These are phyloP conservation scores for Fonsecaea erecta DNA, from an alignment of 2,329 filamentous ascomycete genomes.

Conservation along the genomic window DNA sequence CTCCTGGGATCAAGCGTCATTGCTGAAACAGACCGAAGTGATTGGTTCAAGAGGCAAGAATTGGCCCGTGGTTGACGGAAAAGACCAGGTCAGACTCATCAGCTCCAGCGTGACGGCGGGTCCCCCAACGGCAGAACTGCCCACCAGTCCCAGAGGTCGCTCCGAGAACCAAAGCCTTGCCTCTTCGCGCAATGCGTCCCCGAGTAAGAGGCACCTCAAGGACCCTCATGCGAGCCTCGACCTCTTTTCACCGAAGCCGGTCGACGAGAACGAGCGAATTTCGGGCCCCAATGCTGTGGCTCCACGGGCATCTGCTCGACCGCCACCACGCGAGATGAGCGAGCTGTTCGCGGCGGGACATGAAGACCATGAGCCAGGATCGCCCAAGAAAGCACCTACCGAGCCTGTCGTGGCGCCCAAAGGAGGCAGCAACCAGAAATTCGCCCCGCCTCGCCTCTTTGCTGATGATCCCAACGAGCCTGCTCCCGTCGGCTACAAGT, in stretches of 20 bases:
- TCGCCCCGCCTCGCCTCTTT: conserved; percentile 60
- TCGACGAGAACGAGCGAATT: conserved; percentile 26
- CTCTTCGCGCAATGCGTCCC: conserved; percentile 39
- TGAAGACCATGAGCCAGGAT: conserved; percentile 42
- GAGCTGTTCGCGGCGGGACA: conserved; percentile 69
- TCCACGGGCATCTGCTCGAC: conserved; percentile 73
- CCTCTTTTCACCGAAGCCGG: conserved; percentile 29
- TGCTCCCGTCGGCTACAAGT: conserved; percentile 58
- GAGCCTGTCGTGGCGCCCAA: conserved; percentile 49
- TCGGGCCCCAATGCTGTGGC: conserved; percentile 67
- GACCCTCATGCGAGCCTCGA: conserved; percentile 49
- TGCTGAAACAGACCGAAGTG: conserved; percentile 90
- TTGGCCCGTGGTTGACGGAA: conserved; percentile 90
- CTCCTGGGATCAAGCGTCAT: conserved; percentile 91
- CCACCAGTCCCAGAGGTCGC: conserved; percentile 35
- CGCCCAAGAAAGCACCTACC: conserved; percentile 34
- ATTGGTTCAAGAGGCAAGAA: conserved; percentile 89
- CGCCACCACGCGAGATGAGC: conserved; percentile 65
- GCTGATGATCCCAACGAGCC: conserved; percentile 57
- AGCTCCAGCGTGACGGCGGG: conserved; percentile 54
- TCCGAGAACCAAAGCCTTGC: conserved; percentile 25
- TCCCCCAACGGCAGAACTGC: conserved; percentile 31
- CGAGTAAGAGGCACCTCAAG: conserved; percentile 49
- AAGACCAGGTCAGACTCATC: conserved; percentile 81
- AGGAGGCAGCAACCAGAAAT: conserved; percentile 54